Evolutionary conservation across 139 green algal species (phyloP).

Genomic region (Eudorina sp.): DNA sequence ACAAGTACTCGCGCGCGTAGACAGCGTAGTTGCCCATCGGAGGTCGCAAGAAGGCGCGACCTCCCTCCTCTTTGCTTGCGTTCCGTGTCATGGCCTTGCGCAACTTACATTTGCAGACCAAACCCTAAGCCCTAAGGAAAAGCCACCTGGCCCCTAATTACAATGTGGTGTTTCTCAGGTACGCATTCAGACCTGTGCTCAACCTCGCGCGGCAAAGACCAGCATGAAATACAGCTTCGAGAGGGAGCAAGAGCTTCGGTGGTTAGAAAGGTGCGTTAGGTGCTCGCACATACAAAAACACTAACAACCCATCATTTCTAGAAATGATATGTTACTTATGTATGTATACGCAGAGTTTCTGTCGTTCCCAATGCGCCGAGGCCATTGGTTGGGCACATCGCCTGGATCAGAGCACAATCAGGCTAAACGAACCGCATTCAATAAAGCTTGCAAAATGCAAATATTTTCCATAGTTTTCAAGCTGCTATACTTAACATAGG

Average conservation of each 20-base stretch:
- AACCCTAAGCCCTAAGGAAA: constrained; percentile 12
- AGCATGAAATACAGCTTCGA: not conserved
- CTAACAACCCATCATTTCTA: too few relatives aligned
- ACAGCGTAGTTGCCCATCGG: not conserved
- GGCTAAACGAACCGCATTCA: too few relatives aligned
- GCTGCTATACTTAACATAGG: too few relatives aligned
- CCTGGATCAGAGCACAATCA: too few relatives aligned
- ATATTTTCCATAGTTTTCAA: too few relatives aligned
- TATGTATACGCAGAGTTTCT: not conserved
- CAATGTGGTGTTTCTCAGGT: not conserved
- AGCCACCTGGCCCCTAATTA: not conserved
- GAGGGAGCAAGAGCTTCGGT: not conserved
- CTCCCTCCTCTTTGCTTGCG: not conserved
- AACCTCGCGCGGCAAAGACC: not conserved
- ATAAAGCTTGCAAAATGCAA: too few relatives aligned
- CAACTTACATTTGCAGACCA: constrained; percentile 1
- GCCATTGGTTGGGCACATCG: too few relatives aligned
- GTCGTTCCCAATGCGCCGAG: too few relatives aligned
- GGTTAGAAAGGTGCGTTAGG: too few relatives aligned
- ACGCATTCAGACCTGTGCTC: not conserved
- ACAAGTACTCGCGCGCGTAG: constrained; percentile 14
- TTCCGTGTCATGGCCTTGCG: not conserved
- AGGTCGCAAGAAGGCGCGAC: constrained; percentile 9
- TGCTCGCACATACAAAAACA: too few relatives aligned
- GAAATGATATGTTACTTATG: too few relatives aligned